A percentile compares a stretch with the other conserved stretches of the same genome.
These are phyloP conservation scores for Jatropha curcas DNA, from an alignment of 345 rosid species.

Conservation along the genomic window DNA sequence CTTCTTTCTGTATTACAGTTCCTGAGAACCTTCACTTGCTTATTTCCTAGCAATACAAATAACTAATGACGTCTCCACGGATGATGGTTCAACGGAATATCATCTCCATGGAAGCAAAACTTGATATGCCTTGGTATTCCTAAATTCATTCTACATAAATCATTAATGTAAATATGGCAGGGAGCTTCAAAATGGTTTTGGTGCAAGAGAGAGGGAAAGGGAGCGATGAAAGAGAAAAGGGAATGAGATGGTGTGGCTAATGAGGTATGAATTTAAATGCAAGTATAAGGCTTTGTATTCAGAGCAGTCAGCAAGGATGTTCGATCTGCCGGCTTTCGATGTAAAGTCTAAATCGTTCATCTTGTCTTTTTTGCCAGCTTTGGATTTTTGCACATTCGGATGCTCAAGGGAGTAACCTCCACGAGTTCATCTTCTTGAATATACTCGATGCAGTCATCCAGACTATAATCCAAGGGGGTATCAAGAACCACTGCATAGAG, in stretches of 20 bases:
- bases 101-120: slow-evolving; percentile 16
- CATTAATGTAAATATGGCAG: neutral
- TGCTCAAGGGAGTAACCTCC: slow-evolving; percentile 84
- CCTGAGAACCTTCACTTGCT: slow-evolving; percentile 2
- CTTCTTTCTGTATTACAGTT: neutral
- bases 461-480: slow-evolving; percentile 81
- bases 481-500: slow-evolving; percentile 76
- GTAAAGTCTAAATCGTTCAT: slow-evolving; percentile 21
- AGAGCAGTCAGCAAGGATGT: neutral
- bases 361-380: slow-evolving; percentile 62
- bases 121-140: slow-evolving; percentile 5
- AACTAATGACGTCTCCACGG: slow-evolving; percentile 3
- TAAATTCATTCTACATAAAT: slow-evolving; percentile 6
- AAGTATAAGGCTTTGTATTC: neutral
- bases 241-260: neutral
- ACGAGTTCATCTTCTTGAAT: slow-evolving; percentile 97
- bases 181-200: neutral
- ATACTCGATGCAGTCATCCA: slow-evolving; percentile 94
- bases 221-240: neutral
- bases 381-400: slow-evolving; percentile 90
- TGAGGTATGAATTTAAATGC: neutral
- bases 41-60: slow-evolving; percentile 10
- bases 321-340: neutral
- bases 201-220: neutral
- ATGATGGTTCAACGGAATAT: neutral